Base-by-base conservation (phyloP, 2,329 filamentous ascomycete species). In the Curvularia verruculosa region DNA sequence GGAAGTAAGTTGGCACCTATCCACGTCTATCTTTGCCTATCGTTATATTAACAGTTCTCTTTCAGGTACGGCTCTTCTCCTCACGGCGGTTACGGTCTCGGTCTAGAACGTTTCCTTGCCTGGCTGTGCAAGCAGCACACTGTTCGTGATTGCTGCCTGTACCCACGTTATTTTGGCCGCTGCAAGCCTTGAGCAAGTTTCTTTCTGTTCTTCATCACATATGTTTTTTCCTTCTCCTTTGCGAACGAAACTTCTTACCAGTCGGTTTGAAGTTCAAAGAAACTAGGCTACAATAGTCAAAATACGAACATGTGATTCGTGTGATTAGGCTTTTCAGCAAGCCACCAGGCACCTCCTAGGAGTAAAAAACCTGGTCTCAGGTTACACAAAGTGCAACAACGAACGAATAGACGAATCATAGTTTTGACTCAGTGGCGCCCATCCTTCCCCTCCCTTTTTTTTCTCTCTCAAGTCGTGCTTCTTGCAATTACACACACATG, bases 31-130 rank as follows among this genome's bases (percentile, higher is more conserved):
- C 13, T 4, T 9, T 18, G 15, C 8, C 43, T 45, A 28, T 37
- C 1, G 1, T 36, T 23, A 44, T 49, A 44, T 68, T 75, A 60
- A 74, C 58, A 53, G 15, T 19, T 8, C 13, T 44, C 23, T 59
- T 36, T 40, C 62, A 92, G 89, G 78, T 96, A 98, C 74, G 95
- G 95, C 54, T 92, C 90, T 52, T 92, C 90, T 43, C 92, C 92
- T 26, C 94, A 98, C 78, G 92, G 92, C 62, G 93, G 94, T 53
- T 98, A 96, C 77, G 94, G 94, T 51, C 84, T 99, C 47, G 95
- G 95, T 67, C 84, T 96, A 49, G 94, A 98, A 83, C 87, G 94
- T 45, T 88, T 88, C 79, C 77, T 89, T 48, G 86, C 86, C 46
- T 89, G 86, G 86, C 75, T 89, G 73, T 88, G 85, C 75, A 85